These are phyloP conservation scores for Aspergillus bertholletiae DNA, from an alignment of 495 filamentous ascomycete genomes.

Conservation along the genomic window DNA sequence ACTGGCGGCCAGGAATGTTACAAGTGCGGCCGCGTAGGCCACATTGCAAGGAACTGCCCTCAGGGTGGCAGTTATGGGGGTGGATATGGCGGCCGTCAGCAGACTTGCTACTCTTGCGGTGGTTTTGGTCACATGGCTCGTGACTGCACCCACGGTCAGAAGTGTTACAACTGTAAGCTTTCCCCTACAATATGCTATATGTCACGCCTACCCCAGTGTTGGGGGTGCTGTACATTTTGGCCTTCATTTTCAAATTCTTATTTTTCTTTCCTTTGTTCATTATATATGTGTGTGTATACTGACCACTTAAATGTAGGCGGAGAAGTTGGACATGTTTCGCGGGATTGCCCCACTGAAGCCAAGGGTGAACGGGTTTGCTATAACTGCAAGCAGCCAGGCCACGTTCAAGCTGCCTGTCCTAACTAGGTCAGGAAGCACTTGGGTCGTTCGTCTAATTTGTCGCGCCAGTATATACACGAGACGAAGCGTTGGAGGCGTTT, in stretches of 20 bases:
- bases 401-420: conserved; percentile 90
- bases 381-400: conserved; percentile 97
- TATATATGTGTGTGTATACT: not conserved
- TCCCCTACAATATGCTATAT: not conserved
- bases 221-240: too few species aligned
- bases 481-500: conserved; percentile 10
- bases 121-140: conserved; percentile 95
- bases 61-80: conserved; percentile 55
- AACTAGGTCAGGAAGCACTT: conserved; percentile 46
- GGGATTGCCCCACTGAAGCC: conserved; percentile 90
- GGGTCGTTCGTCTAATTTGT: conserved; percentile 25
- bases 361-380: conserved; percentile 94
- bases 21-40: conserved; percentile 96
- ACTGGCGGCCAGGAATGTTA: conserved; percentile 79
- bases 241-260: not conserved
- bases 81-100: conserved; percentile 54
- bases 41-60: conserved; percentile 95
- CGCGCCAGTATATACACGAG: conserved; percentile 13
- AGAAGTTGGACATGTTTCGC: conserved; percentile 87
- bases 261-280: not conserved
- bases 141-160: conserved; percentile 97
- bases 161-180: conserved; percentile 95
- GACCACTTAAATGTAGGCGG: conserved; percentile 49
- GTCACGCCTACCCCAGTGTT: too few species aligned
- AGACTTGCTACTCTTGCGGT: conserved; percentile 96